phyloP scores from a whole-genome alignment of 306 rosid genomes.

The Parietaria judaica region DNA sequence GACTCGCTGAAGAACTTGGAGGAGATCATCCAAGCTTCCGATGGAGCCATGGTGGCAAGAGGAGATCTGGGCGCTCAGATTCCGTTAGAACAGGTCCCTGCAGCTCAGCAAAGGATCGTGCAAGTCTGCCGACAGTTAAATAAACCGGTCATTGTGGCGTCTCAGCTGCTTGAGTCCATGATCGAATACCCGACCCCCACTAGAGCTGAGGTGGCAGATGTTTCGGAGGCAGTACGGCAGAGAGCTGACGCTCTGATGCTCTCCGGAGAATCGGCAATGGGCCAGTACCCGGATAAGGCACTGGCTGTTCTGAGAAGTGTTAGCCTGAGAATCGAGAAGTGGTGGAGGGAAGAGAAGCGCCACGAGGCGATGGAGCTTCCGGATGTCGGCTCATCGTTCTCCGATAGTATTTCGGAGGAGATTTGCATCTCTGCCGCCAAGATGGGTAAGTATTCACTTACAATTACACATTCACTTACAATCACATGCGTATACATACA shows the following conservation, averaged over 20 bases:
- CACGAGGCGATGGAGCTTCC: conserved; percentile 73
- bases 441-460: conserved; percentile 56
- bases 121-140: conserved; percentile 90
- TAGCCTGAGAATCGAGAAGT: conserved; percentile 91
- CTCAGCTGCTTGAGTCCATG: conserved; percentile 97
- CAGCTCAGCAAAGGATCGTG: conserved; percentile 91
- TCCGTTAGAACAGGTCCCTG: conserved; percentile 93
- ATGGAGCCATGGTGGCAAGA: conserved; percentile 99
- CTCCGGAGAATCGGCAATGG: conserved; percentile 99
- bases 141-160: conserved; percentile 97
- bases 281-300: conserved; percentile 96
- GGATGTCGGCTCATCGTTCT: conserved; percentile 61
- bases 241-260: conserved; percentile 99
- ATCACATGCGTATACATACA: too few relatives aligned
- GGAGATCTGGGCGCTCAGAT: conserved; percentile 99
- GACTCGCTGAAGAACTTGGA: conserved; percentile 95
- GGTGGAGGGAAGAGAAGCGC: conserved; percentile 98
- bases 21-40: conserved; percentile 82
- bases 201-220: conserved; percentile 99
- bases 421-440: conserved; percentile 95
- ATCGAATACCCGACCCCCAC: conserved; percentile 98
- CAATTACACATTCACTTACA: too few relatives aligned
- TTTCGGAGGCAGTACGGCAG: conserved; percentile 99
- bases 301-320: conserved; percentile 88
- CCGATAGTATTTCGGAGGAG: conserved; percentile 87